Conservation (phyloP, 2,329 filamentous ascomycete species). For the Aureobasidium uvarum region DNA sequence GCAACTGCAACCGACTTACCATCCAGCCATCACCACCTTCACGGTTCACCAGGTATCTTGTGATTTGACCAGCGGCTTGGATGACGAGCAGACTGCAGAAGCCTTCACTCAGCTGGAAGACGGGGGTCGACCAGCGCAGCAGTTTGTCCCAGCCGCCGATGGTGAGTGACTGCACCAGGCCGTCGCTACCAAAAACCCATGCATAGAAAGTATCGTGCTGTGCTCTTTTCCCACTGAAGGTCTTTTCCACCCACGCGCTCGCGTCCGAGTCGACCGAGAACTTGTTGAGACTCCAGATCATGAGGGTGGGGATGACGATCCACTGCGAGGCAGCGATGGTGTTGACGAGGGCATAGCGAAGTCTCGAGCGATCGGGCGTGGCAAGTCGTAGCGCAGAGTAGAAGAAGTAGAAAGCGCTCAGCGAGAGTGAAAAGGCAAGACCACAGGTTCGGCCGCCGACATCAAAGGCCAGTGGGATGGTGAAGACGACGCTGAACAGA, state of each 20-base stretch:
- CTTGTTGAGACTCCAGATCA: slow-evolving; percentile 94
- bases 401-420: slow-evolving; percentile 87
- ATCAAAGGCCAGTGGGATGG: slow-evolving; percentile 95
- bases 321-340: slow-evolving; percentile 76
- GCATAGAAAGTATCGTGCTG: slow-evolving; percentile 67
- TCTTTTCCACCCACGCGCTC: slow-evolving; percentile 76
- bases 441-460: slow-evolving; percentile 93
- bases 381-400: slow-evolving; percentile 77
- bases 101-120: slow-evolving; percentile 92
- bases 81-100: slow-evolving; percentile 97
- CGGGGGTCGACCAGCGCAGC: slow-evolving; percentile 83
- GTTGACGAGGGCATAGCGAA: slow-evolving; percentile 69
- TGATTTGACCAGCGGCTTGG: slow-evolving; percentile 90
- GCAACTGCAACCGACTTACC: slow-evolving; percentile 54
- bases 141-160: slow-evolving; percentile 87
- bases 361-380: slow-evolving; percentile 73
- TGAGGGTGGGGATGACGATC: slow-evolving; percentile 76
- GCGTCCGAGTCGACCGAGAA: slow-evolving; percentile 87
- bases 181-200: slow-evolving; percentile 85
- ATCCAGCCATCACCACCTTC: slow-evolving; percentile 96
- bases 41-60: slow-evolving; percentile 89
- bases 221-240: slow-evolving; percentile 65
- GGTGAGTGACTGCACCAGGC: slow-evolving; percentile 73
- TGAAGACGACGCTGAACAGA: slow-evolving; percentile 88
- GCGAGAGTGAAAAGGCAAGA: slow-evolving; percentile 84